Percentiles rank a stretch among this genome's conserved stretches.
These are phyloP conservation scores for Tetracladium setigerum DNA, from an alignment of 495 filamentous ascomycete genomes.

Conservation along the genomic window DNA sequence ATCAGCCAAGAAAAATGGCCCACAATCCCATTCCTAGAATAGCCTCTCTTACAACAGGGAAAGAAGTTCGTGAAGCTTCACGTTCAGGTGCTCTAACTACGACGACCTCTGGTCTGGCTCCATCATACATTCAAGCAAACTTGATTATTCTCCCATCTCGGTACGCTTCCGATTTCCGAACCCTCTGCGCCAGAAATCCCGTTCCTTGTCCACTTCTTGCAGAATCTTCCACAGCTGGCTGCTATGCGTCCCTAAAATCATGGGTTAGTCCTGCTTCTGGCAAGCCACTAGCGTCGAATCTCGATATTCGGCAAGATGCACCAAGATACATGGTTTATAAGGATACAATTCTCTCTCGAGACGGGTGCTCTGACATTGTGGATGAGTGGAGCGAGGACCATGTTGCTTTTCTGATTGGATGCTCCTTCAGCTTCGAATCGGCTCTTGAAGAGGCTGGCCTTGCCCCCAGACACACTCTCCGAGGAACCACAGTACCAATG, in stretches of 20 bases:
- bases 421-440: conserved; percentile 48
- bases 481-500: conserved; percentile 39
- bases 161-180: conserved; percentile 43
- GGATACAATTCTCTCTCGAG: conserved; percentile 22
- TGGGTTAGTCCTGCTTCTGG: conserved; percentile 22
- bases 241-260: conserved; percentile 18
- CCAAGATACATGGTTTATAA: conserved; percentile 45
- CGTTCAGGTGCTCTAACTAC: conserved; percentile 30
- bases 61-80: conserved; percentile 33
- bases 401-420: conserved; percentile 50
- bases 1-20: no score
- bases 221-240: conserved; percentile 24
- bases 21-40: no score
- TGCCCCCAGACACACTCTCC: conserved; percentile 33
- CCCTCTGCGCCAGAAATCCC: conserved; percentile 46
- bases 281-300: conserved; percentile 23
- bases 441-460: conserved; percentile 38
- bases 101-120: conserved; percentile 42
- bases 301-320: conserved; percentile 44
- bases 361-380: conserved; percentile 28
- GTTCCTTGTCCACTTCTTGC: conserved; percentile 51
- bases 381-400: conserved; percentile 40
- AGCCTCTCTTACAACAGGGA: conserved; percentile 20
- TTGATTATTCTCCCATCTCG: conserved; percentile 43
- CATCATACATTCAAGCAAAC: conserved; percentile 48